A percentile compares a stretch with the other conserved stretches of the same genome.
Conservation (phyloP, 2,329 filamentous ascomycete species). For the Penicillium sp. region DNA sequence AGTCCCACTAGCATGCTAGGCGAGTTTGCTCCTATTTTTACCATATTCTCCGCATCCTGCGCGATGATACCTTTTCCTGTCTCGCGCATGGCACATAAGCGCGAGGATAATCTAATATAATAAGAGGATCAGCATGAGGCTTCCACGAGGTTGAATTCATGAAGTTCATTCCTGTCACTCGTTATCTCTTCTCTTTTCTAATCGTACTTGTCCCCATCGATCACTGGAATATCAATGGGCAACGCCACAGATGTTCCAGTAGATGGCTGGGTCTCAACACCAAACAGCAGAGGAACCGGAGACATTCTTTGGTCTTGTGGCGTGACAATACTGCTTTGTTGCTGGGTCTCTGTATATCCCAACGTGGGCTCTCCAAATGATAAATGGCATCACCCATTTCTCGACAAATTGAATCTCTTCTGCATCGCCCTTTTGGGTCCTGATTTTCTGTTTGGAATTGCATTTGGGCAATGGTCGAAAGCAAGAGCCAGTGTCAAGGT, state of each 20-base stretch:
- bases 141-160: not conserved
- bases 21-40: not conserved
- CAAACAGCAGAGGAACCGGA: not conserved
- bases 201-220: not conserved
- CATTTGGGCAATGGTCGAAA: slow-evolving; percentile 7
- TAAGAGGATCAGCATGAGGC: not conserved
- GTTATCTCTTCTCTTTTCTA: not conserved
- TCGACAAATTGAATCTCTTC: slow-evolving; percentile 8
- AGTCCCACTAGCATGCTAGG: not conserved
- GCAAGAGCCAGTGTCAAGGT: not conserved
- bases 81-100: not conserved
- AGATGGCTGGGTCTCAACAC: not conserved
- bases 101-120: not conserved
- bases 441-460: slow-evolving; percentile 9
- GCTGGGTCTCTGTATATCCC: not conserved
- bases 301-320: not conserved
- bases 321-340: not conserved
- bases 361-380: not conserved
- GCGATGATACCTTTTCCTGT: not conserved
- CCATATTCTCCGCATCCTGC: not conserved
- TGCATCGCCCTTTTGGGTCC: slow-evolving; percentile 6
- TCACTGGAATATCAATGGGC: not conserved
- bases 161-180: not conserved
- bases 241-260: not conserved
- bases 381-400: slow-evolving; percentile 8